phyloP scores from a whole-genome alignment of 306 rosid genomes.

The Hippophae gyantsensis region DNA sequence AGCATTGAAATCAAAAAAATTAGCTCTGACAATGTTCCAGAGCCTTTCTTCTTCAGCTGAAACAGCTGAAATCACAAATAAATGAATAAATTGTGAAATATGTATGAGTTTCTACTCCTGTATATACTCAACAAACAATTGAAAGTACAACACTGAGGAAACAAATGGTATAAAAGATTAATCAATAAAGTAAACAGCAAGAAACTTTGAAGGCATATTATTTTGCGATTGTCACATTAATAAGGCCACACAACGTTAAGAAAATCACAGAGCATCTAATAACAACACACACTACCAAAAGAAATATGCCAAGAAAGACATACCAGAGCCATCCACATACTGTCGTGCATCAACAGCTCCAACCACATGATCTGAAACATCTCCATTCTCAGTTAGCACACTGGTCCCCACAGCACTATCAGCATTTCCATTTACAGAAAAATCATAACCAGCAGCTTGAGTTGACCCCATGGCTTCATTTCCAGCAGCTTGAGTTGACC shows the following conservation, averaged over 20 bases:
- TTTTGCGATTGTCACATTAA: too few species aligned
- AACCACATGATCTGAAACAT: slow-evolving; percentile 32
- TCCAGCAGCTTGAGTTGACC: slow-evolving; percentile 5
- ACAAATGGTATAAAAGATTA: too few species aligned
- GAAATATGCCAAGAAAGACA: not conserved
- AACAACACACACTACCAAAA: slow-evolving; percentile 2
- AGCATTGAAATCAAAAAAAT: slow-evolving; percentile 84
- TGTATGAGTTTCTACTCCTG: not conserved
- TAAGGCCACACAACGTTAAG: too few species aligned
- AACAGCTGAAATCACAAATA: slow-evolving; percentile 32
- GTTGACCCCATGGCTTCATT: too few species aligned
- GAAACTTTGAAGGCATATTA: too few species aligned
- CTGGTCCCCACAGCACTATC: slow-evolving; percentile 17
- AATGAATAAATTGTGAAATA: slow-evolving; percentile 8
- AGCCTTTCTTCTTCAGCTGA: slow-evolving; percentile 89
- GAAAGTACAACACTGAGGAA: too few species aligned
- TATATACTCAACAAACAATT: not conserved
- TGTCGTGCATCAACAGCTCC: slow-evolving; percentile 49
- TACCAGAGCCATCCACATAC: slow-evolving; percentile 64
- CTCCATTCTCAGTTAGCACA: slow-evolving; percentile 49
- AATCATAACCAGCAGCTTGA: slow-evolving; percentile 30
- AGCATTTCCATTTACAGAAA: slow-evolving; percentile 40
- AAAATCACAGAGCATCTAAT: not conserved
- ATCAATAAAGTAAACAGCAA: too few species aligned
- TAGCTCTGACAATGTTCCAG: slow-evolving; percentile 89